Evolutionary conservation across 1,284 basidiomycete species (phyloP).

Genomic region (Trichosporon faecale): DNA sequence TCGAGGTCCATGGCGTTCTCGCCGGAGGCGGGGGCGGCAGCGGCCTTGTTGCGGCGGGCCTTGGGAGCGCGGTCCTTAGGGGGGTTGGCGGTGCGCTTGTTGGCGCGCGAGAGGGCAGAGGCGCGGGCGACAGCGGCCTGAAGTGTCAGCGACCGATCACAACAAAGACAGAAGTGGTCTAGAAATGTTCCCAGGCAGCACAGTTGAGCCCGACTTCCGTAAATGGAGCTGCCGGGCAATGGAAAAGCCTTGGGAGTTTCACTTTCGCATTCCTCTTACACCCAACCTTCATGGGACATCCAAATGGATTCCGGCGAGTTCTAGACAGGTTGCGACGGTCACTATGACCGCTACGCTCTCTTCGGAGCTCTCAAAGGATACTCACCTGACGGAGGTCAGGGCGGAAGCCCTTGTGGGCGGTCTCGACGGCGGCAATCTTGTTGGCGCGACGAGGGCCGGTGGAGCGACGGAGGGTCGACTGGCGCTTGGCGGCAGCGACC

Average conservation of each 20-base stretch:
- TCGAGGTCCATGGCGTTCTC: slow-evolving; percentile 51
- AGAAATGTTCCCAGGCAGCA: slow-evolving; percentile 19
- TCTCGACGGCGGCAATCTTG: slow-evolving; percentile 64
- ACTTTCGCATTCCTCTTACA: slow-evolving; percentile 45
- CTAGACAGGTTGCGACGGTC: slow-evolving; percentile 38
- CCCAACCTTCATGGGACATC: slow-evolving; percentile 41
- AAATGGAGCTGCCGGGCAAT: slow-evolving; percentile 24
- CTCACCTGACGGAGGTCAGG: slow-evolving; percentile 77
- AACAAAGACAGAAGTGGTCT: neutral
- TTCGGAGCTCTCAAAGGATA: slow-evolving; percentile 28
- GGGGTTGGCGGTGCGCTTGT: slow-evolving; percentile 67
- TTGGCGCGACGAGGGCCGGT: slow-evolving; percentile 71
- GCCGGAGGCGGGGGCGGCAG: slow-evolving; percentile 61
- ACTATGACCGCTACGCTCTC: neutral
- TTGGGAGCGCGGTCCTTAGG: slow-evolving; percentile 63
- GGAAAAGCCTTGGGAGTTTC: slow-evolving; percentile 18
- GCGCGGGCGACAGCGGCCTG: slow-evolving; percentile 78
- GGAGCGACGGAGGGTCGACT: slow-evolving; percentile 63
- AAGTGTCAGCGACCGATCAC: slow-evolving; percentile 19
- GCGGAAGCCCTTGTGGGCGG: slow-evolving; percentile 71
- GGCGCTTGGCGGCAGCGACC: slow-evolving; percentile 46
- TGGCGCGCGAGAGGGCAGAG: slow-evolving; percentile 67
- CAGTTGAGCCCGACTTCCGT: slow-evolving; percentile 20
- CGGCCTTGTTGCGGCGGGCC: slow-evolving; percentile 73
- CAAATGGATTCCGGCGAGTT: slow-evolving; percentile 40